Evolutionary conservation across 352 stramenopile genomes (phyloP).

Genomic region (Phytophthora chlamydospora): DNA sequence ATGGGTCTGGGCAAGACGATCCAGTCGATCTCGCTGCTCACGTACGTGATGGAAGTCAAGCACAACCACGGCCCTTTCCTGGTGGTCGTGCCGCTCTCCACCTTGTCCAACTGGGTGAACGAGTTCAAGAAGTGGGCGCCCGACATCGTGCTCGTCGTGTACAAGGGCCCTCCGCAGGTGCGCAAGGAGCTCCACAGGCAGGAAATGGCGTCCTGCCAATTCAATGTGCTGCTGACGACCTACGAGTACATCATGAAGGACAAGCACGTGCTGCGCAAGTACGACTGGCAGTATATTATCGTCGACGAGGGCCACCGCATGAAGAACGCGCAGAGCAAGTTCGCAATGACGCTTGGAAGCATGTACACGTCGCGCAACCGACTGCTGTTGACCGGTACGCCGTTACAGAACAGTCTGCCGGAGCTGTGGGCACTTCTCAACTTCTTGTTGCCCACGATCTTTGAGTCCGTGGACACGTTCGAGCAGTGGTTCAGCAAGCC

Average conservation of each 20-base stretch:
- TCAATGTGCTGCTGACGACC: constrained; percentile 94
- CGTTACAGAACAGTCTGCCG: constrained; percentile 97
- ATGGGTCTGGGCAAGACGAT: constrained; percentile 94
- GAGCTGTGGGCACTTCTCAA: constrained; percentile 94
- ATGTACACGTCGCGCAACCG: constrained; percentile 88
- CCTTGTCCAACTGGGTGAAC: constrained; percentile 94
- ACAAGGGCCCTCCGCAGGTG: constrained; percentile 87
- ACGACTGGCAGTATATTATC: constrained; percentile 94
- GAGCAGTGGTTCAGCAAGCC: constrained; percentile 92
- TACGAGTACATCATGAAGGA: constrained; percentile 96
- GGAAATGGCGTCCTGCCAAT: constrained; percentile 88
- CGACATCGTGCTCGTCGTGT: constrained; percentile 97
- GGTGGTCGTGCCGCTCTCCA: constrained; percentile 96
- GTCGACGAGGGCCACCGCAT: constrained; percentile 95
- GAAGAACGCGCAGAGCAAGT: constrained; percentile 92
- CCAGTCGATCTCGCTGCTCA: constrained; percentile 86
- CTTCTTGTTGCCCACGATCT: constrained; percentile 93
- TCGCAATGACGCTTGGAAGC: constrained; percentile 84
- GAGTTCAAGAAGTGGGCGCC: constrained; percentile 96
- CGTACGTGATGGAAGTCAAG: constrained; percentile 84
- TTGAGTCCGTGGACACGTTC: constrained; percentile 91
- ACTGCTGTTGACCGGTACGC: constrained; percentile 98
- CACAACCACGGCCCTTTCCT: constrained; percentile 96
- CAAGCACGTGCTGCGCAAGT: constrained; percentile 87
- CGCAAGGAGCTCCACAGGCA: constrained; percentile 83